phyloP scores from a whole-genome alignment of 306 rosid species.

The cucumber (Cucumis sativus) region Cucumber_9930_V3 NC_026661.2:15180501-15181000 shows the following conservation, averaged over 20 bases:
- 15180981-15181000: too few species aligned
- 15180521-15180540: neutral
- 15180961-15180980: too few species aligned
- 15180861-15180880: neutral
- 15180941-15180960: neutral
- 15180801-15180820: neutral
- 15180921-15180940: neutral
- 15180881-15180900: neutral
- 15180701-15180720: neutral
- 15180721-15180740: neutral
- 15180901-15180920: neutral
- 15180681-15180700: neutral
- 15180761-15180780: neutral
- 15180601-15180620: neutral
- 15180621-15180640: neutral
- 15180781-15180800: neutral
- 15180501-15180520: neutral
- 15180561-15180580: neutral
- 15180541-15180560: neutral
- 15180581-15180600: neutral
- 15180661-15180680: neutral
- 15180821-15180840: neutral
- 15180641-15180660: neutral
- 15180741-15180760: neutral
- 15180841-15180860: neutral